Conservation (phyloP, 352 stramenopile genomes). For the Sclerospora graminicola region DNA sequence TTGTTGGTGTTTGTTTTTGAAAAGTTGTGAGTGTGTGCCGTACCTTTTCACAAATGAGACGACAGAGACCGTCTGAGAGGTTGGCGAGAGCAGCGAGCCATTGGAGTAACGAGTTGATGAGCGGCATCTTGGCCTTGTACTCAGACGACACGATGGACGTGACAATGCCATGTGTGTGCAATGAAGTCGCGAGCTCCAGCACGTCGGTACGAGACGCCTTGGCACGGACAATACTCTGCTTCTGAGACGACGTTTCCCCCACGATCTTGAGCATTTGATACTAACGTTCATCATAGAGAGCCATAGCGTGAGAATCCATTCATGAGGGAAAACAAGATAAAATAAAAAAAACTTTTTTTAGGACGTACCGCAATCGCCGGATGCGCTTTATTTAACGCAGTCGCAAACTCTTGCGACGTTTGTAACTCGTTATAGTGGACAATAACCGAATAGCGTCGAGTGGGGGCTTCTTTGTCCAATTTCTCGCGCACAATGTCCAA, state of each 20-base stretch:
- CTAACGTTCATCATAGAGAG: too few species aligned
- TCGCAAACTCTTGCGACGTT: slow-evolving; percentile 77
- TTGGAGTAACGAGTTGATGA: slow-evolving; percentile 64
- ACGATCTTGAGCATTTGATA: slow-evolving; percentile 81
- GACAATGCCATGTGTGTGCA: slow-evolving; percentile 63
- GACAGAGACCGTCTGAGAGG: slow-evolving; percentile 68
- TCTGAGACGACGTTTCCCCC: slow-evolving; percentile 57
- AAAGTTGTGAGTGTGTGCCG: too few species aligned
- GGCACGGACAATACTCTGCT: slow-evolving; percentile 57
- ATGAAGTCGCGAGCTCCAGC: slow-evolving; percentile 51
- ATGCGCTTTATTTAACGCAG: slow-evolving; percentile 54
- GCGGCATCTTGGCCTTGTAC: slow-evolving; percentile 54
- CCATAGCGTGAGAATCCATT: too few species aligned
- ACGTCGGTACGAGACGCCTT: slow-evolving; percentile 63
- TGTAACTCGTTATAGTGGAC: slow-evolving; percentile 92
- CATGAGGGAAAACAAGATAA: too few species aligned
- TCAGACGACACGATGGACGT: slow-evolving; percentile 71
- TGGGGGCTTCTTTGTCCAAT: slow-evolving; percentile 34
- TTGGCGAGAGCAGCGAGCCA: slow-evolving; percentile 77
- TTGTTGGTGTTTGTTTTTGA: too few species aligned
- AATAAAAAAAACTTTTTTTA: not conserved
- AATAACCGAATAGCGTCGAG: slow-evolving; percentile 81
- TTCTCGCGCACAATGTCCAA: slow-evolving; percentile 39
- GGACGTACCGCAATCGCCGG: slow-evolving; percentile 49
- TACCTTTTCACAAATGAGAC: slow-evolving; percentile 78